Evolutionary conservation across 108 stramenopile genomes (phyloP).

Genomic region (Epipyxis sp.): DNA sequence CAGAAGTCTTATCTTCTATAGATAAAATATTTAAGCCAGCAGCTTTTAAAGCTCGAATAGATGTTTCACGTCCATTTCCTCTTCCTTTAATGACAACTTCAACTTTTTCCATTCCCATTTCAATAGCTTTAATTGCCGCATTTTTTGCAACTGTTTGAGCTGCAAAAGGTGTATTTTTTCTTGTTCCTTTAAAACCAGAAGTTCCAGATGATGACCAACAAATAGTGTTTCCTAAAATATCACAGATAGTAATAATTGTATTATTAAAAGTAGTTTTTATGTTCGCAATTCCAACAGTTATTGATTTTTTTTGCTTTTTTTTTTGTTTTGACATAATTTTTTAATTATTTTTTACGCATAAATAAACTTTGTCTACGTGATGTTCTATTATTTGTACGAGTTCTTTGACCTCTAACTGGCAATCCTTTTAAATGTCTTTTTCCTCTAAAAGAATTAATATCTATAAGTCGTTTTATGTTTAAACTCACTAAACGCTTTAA

Average conservation of each 20-base stretch:
- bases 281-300: background rate
- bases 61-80: conserved; percentile 1
- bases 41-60: conserved; percentile 5
- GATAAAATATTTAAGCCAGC: conserved; percentile 9
- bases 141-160: background rate
- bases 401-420: conserved; percentile 32
- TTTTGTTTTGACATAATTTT: background rate
- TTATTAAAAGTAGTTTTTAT: conserved; percentile 11
- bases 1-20: background rate
- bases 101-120: conserved; percentile 6
- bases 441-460: conserved; percentile 28
- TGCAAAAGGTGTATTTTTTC: conserved; percentile 6
- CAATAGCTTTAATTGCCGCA: background rate
- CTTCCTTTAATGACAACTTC: background rate
- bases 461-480: background rate
- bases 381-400: conserved; percentile 21
- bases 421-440: conserved; percentile 4
- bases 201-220: conserved; percentile 9
- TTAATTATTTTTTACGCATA: conserved; percentile 1
- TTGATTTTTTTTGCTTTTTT: background rate
- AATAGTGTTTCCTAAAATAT: conserved; percentile 2
- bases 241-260: background rate
- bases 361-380: background rate
- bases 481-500: background rate
- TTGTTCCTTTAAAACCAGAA: background rate